Conservation (phyloP, 2,329 filamentous ascomycete genomes). For the Chaetomium olivaceum region DNA sequence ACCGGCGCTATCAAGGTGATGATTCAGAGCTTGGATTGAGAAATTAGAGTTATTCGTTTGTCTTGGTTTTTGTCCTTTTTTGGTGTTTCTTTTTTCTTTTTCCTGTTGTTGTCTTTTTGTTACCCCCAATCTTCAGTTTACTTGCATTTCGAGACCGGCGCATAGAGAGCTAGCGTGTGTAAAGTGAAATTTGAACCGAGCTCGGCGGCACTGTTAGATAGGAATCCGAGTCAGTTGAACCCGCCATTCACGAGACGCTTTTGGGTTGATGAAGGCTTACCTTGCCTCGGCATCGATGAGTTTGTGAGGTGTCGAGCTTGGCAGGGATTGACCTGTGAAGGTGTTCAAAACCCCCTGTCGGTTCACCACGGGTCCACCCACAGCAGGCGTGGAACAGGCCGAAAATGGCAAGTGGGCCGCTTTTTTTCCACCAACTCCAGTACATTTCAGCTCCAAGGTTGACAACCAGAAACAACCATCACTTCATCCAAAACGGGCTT, state of each 20-base stretch:
- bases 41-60: not conserved
- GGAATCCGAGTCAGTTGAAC: not conserved
- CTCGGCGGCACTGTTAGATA: not conserved
- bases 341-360: not conserved
- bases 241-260: not conserved
- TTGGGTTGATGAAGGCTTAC: not conserved
- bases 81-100: not conserved
- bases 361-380: not conserved
- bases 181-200: not conserved
- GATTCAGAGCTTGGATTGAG: constrained; percentile 71
- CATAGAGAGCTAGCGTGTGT: constrained; percentile 14
- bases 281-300: not conserved
- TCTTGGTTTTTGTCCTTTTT: constrained; percentile 6
- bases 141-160: constrained; percentile 14
- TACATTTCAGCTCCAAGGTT: not conserved
- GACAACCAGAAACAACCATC: not conserved
- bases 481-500: not conserved
- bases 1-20: constrained; percentile 97
- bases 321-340: not conserved
- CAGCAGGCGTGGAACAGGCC: not conserved
- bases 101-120: not conserved
- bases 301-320: not conserved
- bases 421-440: not conserved
- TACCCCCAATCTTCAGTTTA: not conserved
- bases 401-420: not conserved